Base-by-base conservation (phyloP, 805 yeast species). In the Candida vartiovaarae region DNA sequence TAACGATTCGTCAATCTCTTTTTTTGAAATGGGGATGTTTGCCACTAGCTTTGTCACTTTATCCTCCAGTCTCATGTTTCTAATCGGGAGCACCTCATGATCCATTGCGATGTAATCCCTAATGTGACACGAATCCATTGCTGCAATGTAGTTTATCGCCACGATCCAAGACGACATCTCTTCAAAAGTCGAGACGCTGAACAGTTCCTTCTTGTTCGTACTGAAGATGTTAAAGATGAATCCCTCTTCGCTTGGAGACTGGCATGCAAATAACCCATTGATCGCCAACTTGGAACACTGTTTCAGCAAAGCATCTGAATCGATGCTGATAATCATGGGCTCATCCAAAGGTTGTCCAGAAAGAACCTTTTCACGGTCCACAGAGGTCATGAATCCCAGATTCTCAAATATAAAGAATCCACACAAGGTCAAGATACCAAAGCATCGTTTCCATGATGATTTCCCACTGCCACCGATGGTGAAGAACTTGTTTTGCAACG, bases 131-230 rank as follows among this genome's bases (percentile, higher is more conserved):
- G 71, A 61, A 32, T 68, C 70, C 43, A 76, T 57, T 0, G 81
- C 68, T 1, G 80, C 69, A 6, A 75, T 63, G 49, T 67, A 72
- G 50, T 80, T 79, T 53, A 80, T 75, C 6, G 74, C 60, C 31
- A 65, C 66, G 34, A 81, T 70, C 90, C 90, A 83, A 24, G 74
- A 72, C n/a, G 61, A 55, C 60, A 74, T 63, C 34, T 79, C 85
- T 24, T 61, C 60, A n/a, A 59, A 56, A 24, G 64, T 62, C 6
- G 56, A 61, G 10, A 79, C 76, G 52, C 64, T 63, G 54, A 69
- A 74, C 2, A 63, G 53, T 34, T 62, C 64, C 42, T 64, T 70
- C 30, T 69, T 63, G 39, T 64, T 65, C 23, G 64, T 61, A 11
- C 71, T 71, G 53, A 68, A 71, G 8, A 74, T 56, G 44, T 63